Base-by-base conservation (phyloP, 2,329 filamentous ascomycete species). In the Alternaria sp. region DNA sequence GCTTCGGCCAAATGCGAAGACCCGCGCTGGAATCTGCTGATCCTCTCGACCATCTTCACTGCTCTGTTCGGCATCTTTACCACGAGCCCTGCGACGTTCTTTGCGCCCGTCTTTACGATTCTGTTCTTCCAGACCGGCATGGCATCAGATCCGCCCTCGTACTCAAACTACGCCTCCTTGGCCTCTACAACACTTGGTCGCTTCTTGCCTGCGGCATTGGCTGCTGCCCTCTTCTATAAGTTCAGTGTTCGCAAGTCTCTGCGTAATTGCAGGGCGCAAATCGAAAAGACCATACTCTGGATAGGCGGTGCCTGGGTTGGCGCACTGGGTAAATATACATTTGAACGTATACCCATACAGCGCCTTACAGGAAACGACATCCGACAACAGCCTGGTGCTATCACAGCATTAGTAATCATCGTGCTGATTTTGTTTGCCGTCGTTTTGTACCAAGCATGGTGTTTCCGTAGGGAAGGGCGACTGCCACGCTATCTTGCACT, bases 401-500 rank as follows among this genome's bases (percentile, higher is more conserved):
- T 78, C 25, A 71, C 71, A 7, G 78, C 77, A 4, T 65, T 80
- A 9, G 64, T 78, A 21, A 63, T 78, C 47, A 77, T 80, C 33
- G 60, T 80, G 5, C 55, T 79, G 7, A 56, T 75, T 3, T 44
- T 80, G 8, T 58, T 75, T 18, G 61, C 58, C 7, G 61, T 78
- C 18, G 74, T 72, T 3, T 44, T 78, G 4, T 75, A 73, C 45
- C 78, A 80, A 69, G 70, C 71, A 10, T 77, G 72, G 71, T 75
- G 72, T 54, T 74, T 80, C 62, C 66, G 78, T 23, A 64, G 59
- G 37, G 77, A 80, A 64, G 75, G 77, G 12, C 70, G 77, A 6
- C 87, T 98, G 69, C 86, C 91, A 37, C 87, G 87, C 47, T 95
- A 94, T 74, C 86, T 97, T 9, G 88, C 87, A 69, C 84, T 97